These are phyloP conservation scores for Xylariales sp. DNA, from an alignment of 2,329 filamentous ascomycete species.

Conservation along the genomic window DNA sequence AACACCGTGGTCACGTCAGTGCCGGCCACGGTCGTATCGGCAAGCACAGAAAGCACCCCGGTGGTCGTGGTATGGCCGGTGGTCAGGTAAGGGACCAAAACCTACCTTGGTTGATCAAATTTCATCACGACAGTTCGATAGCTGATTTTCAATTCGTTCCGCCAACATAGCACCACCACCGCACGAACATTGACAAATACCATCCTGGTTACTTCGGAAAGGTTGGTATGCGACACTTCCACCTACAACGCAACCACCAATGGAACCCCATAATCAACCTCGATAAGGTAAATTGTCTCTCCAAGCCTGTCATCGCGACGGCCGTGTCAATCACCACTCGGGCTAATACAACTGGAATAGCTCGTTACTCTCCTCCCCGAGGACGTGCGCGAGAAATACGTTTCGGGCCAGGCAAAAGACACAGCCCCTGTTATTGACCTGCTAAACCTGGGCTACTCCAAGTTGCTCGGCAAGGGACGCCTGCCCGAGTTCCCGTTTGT, in stretches of 20 bases:
- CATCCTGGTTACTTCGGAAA: slow-evolving; percentile 99
- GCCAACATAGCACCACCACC: slow-evolving; percentile 85
- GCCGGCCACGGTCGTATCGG: slow-evolving; percentile 98
- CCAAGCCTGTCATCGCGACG: neutral
- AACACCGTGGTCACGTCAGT: slow-evolving; percentile 90
- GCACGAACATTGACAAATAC: slow-evolving; percentile 86
- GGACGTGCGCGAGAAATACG: slow-evolving; percentile 94
- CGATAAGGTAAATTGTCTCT: slow-evolving; percentile 79
- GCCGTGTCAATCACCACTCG: neutral
- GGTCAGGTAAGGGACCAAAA: slow-evolving; percentile 33
- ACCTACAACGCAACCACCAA: slow-evolving; percentile 94
- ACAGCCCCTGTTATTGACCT: slow-evolving; percentile 98
- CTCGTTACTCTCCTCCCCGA: slow-evolving; percentile 94
- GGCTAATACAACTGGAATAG: slow-evolving; percentile 58
- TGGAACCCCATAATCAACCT: slow-evolving; percentile 99
- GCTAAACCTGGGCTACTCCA: slow-evolving; percentile 95
- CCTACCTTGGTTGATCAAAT: neutral
- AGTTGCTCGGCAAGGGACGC: slow-evolving; percentile 98
- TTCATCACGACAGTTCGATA: neutral
- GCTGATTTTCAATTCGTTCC: slow-evolving; percentile 79
- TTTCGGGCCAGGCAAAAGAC: slow-evolving; percentile 82
- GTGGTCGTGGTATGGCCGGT: slow-evolving; percentile 83
- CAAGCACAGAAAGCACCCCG: slow-evolving; percentile 95
- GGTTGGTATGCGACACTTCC: slow-evolving; percentile 95
- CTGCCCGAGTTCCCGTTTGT: slow-evolving; percentile 93